Evolutionary conservation across 345 rosid species (phyloP).

Genomic region (Lepidium didymum): DNA sequence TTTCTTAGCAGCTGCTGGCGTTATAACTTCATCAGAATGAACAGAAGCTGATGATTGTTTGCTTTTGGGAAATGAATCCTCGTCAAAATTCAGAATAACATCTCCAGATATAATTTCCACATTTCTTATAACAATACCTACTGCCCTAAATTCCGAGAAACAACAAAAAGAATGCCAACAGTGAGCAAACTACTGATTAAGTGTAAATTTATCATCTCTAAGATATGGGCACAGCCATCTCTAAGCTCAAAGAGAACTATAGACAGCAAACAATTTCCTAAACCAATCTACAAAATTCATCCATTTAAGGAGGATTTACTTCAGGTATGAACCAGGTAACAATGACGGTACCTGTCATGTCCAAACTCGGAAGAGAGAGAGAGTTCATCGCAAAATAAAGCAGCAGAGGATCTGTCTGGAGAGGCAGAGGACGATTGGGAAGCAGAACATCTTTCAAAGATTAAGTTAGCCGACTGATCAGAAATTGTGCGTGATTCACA

Average conservation of each 20-base stretch:
- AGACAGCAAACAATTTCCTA: background rate
- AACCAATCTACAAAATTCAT: background rate
- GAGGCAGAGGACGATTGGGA: conserved; percentile 38
- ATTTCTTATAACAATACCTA: conserved; percentile 61
- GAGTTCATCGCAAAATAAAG: conserved; percentile 73
- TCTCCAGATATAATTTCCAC: conserved; percentile 69
- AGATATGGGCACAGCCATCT: background rate
- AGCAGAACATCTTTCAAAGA: conserved; percentile 37
- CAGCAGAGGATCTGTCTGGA: conserved; percentile 56
- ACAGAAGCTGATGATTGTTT: conserved; percentile 41
- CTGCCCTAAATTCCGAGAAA: conserved; percentile 51
- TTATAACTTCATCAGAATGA: conserved; percentile 31
- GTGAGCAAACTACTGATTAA: conserved; percentile 10
- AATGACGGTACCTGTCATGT: conserved; percentile 65
- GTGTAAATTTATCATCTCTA: background rate
- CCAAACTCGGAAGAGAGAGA: conserved; percentile 80
- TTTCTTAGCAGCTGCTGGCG: conserved; percentile 30
- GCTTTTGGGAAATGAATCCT: conserved; percentile 55
- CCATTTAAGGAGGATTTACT: background rate
- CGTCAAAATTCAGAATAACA: conserved; percentile 59
- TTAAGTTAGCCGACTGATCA: conserved; percentile 48
- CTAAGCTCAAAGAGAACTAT: background rate
- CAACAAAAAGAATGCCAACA: background rate
- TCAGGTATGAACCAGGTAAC: background rate
- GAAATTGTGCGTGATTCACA: conserved; percentile 49